A percentile compares a stretch with the other conserved stretches of the same genome.
Evolutionary conservation across 768 basidiomycete genomes (phyloP).

Genomic region (Coprinopsis cinerea): DNA sequence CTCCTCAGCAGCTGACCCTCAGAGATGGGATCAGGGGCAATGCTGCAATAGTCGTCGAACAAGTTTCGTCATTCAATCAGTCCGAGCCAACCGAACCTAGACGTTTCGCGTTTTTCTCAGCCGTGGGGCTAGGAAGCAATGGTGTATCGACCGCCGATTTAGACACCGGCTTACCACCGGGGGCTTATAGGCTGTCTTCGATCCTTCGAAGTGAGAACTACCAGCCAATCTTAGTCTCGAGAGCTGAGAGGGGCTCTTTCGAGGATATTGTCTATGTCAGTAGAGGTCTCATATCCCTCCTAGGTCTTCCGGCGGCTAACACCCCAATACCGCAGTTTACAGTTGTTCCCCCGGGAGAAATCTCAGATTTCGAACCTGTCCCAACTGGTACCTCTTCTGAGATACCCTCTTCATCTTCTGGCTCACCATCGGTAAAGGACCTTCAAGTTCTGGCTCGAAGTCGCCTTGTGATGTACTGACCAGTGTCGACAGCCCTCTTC

Average conservation of each 20-base stretch:
- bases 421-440: too few relatives aligned
- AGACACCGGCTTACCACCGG: neutral
- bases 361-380: neutral
- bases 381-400: neutral
- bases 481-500: too few relatives aligned
- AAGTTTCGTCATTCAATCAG: slow-evolving; percentile 33
- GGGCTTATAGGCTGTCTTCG: neutral
- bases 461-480: too few relatives aligned
- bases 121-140: slow-evolving; percentile 19
- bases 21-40: slow-evolving; percentile 42
- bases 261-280: neutral
- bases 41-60: slow-evolving; percentile 50
- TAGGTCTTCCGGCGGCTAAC: neutral
- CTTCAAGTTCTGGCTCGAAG: too few relatives aligned
- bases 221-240: neutral
- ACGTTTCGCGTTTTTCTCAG: slow-evolving; percentile 62
- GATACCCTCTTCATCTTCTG: too few relatives aligned
- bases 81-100: slow-evolving; percentile 39
- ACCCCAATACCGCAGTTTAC: neutral
- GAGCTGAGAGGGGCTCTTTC: neutral
- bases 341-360: neutral
- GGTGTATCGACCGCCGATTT: neutral
- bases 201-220: neutral
- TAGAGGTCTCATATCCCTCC: neutral
- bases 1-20: slow-evolving; percentile 43